Percentiles rank a stretch among this genome's conserved stretches.
Conservation (phyloP, 2,329 filamentous ascomycete genomes). For the Verticillium zaregamsianum region DNA sequence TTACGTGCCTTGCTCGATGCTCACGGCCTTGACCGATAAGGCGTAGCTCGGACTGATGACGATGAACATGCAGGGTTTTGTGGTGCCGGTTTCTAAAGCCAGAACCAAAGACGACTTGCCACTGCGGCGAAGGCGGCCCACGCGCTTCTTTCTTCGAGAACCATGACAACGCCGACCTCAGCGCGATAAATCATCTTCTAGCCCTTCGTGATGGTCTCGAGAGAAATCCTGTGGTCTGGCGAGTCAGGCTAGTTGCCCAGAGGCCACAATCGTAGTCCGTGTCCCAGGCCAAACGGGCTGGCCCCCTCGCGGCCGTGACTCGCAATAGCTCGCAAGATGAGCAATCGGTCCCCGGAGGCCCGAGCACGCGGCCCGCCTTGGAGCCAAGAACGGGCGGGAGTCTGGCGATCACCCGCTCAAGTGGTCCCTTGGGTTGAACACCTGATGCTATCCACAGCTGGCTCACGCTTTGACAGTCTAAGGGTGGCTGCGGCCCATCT, state of each 20-base stretch:
- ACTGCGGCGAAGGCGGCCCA: background rate
- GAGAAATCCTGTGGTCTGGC: background rate
- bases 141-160: background rate
- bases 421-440: background rate
- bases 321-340: background rate
- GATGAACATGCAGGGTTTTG: background rate
- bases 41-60: background rate
- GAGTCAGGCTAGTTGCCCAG: background rate
- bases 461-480: background rate
- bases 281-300: background rate
- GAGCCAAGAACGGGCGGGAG: background rate
- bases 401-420: background rate
- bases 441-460: background rate
- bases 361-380: background rate
- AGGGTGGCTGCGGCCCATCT: background rate
- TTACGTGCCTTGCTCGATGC: background rate
- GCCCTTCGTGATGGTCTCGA: background rate
- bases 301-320: background rate
- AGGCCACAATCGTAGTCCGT: background rate
- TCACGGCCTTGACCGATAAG: background rate
- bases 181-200: background rate
- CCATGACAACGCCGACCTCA: background rate
- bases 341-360: background rate
- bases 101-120: background rate
- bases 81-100: background rate